Evolutionary conservation across 495 filamentous ascomycete species (phyloP).

Genomic region (Astrothelium macrocarpum): DNA sequence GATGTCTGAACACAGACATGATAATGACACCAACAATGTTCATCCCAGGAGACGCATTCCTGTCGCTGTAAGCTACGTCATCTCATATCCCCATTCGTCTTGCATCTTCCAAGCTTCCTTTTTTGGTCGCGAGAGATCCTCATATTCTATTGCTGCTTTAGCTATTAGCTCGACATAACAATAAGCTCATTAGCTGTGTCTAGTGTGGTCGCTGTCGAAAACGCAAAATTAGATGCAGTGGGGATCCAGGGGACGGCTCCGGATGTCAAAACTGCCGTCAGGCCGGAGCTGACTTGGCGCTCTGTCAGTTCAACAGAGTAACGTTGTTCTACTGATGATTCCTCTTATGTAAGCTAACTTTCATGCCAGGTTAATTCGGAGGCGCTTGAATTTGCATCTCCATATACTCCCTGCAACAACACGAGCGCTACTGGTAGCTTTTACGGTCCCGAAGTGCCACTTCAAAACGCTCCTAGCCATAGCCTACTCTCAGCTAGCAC

Average conservation of each 20-base stretch:
- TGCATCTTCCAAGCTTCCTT: neutral
- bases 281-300: constrained; percentile 47
- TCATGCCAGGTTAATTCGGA: constrained; percentile 14
- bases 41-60: constrained; percentile 18
- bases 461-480: constrained; percentile 12
- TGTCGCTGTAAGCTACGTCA: constrained; percentile 16
- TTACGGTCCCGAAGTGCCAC: constrained; percentile 3
- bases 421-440: neutral
- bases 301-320: constrained; percentile 76
- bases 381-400: neutral
- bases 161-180: neutral
- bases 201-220: constrained; percentile 88
- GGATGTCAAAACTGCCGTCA: constrained; percentile 77
- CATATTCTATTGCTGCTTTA: neutral
- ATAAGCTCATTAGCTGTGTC: constrained; percentile 13
- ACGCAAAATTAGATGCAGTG: constrained; percentile 93
- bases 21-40: constrained; percentile 1
- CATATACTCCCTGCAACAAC: neutral
- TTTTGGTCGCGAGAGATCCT: neutral
- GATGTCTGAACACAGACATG: constrained; percentile 13
- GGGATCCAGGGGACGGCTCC: constrained; percentile 62
- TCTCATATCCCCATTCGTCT: neutral
- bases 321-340: constrained; percentile 19
- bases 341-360: constrained; percentile 5
- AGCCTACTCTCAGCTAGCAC: neutral